A percentile compares a stretch with the other conserved stretches of the same genome.
Evolutionary conservation across 2,329 filamentous ascomycete species (phyloP).

Genomic region (Teratosphaeriaceae sp.): DNA sequence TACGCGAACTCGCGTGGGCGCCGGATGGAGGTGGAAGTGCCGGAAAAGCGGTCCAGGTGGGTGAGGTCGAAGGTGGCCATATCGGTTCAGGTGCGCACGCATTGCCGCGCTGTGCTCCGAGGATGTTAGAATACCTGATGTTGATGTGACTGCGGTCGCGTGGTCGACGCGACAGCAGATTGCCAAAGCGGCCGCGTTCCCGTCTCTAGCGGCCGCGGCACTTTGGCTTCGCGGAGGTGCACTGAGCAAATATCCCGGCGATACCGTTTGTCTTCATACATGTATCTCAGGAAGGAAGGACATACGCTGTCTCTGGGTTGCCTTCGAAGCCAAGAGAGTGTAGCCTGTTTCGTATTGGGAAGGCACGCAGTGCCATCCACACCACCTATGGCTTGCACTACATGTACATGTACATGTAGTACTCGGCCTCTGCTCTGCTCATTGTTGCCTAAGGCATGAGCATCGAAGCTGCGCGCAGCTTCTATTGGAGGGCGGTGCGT

Average conservation of each 20-base stretch:
- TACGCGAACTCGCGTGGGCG: slow-evolving; percentile 80
- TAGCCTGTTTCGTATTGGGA: too few relatives aligned
- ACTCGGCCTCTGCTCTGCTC: background rate
- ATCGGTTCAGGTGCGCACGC: background rate
- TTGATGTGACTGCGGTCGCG: too few relatives aligned
- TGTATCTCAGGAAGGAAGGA: too few relatives aligned
- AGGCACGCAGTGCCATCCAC: too few relatives aligned
- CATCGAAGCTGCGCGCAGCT: background rate
- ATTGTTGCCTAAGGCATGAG: background rate
- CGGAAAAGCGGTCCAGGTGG: slow-evolving; percentile 62
- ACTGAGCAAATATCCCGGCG: too few relatives aligned
- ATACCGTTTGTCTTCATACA: too few relatives aligned
- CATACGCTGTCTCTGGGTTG: too few relatives aligned
- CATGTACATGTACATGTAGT: too few relatives aligned
- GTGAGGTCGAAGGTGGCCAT: slow-evolving; percentile 53
- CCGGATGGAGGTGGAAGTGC: slow-evolving; percentile 62
- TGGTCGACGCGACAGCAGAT: background rate
- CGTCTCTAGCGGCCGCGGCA: background rate
- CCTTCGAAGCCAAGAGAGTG: too few relatives aligned
- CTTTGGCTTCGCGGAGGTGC: too few relatives aligned
- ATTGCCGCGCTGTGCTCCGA: background rate
- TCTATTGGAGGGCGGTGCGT: background rate
- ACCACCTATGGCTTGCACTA: too few relatives aligned
- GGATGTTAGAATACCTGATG: too few relatives aligned
- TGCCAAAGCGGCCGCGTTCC: background rate